Evolutionary conservation across 148 eudicot genomes (phyloP), one percentile per base, ranked within the genome.

Genomic region (Chenopodium album): DNA sequence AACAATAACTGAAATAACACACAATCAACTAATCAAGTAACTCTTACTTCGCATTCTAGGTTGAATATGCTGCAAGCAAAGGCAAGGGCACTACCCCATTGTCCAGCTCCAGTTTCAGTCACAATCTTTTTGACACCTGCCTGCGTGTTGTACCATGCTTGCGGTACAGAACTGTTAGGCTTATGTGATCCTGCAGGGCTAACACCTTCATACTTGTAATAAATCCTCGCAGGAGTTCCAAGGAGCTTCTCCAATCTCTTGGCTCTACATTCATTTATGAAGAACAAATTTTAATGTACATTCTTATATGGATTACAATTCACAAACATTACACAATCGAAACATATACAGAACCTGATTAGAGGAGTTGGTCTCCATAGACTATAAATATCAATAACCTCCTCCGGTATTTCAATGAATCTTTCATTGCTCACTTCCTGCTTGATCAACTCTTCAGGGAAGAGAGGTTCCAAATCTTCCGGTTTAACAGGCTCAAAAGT

Each of bases 161-260:
- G 99, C 64, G 99, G 99, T 44, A 95, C 95, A 0, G 99, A 92
- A 67, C 91, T 93, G 88, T 95, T 95, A 7, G 99, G 93, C 76
- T 95, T 95, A 72, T 95, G 99, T 7, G 99, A 95, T 47, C 99
- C 99, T 79, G 99, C 98, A 26, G 99, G 99, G 88, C 99, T 95
- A 13, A 47, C 97, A 69, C 99, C 99, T 89, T 95, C 99, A 71
- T 95, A 93, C 87, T 95, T 95, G 89, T 90, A 95, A 75, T 95
- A 95, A 23, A 95, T 95, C 80, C 92, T 87, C 0, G 99, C 99
- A 8, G 99, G 99, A 46, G 99, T 95, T 52, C 87, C 92, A 26
- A 95, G 93, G 85, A 95, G 88, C 87, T 93, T 95, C 91, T 95
- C 99, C 90, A 95, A 80, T 84, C 99, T 89, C 91, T 89, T 95